A percentile compares a stretch with the other conserved stretches of the same genome.
Conservation (phyloP, 164 flowering plant genomes). For the Buxus sempervirens region DNA sequence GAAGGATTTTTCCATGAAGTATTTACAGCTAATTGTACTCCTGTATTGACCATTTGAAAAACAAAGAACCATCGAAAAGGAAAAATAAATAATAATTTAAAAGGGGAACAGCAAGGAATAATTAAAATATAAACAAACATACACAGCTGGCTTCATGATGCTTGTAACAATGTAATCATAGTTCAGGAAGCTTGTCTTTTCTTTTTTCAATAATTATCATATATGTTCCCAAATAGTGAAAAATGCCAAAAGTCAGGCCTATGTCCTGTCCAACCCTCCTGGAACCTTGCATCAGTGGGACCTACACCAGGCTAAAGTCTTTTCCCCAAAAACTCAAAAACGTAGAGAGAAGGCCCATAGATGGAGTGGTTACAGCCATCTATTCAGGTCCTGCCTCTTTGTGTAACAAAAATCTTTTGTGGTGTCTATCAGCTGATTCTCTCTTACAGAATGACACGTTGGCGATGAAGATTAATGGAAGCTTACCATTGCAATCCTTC, state of each 20-base stretch:
- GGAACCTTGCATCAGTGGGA: too few relatives aligned
- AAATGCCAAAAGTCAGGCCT: too few relatives aligned
- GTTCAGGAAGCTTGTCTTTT: too few relatives aligned
- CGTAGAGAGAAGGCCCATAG: not conserved
- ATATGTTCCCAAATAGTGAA: too few relatives aligned
- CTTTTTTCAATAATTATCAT: too few relatives aligned
- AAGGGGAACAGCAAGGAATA: too few relatives aligned
- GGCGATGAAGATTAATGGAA: not conserved
- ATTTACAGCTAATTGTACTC: slow-evolving; percentile 58
- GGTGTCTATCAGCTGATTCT: not conserved
- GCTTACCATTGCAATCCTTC: not conserved
- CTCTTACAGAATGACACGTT: not conserved
- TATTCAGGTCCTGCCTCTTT: not conserved
- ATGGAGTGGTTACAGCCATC: not conserved
- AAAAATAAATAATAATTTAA: too few relatives aligned
- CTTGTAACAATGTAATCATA: too few relatives aligned
- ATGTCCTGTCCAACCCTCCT: too few relatives aligned
- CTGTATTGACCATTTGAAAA: slow-evolving; percentile 24
- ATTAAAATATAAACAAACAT: too few relatives aligned
- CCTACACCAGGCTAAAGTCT: too few relatives aligned
- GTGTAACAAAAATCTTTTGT: not conserved
- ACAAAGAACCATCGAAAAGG: not conserved
- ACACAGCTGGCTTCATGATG: too few relatives aligned
- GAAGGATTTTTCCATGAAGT: slow-evolving; percentile 88
- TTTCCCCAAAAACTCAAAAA: not conserved